Percentiles rank a stretch among this genome's conserved stretches.
These are phyloP conservation scores for Coelastrella sp. DNA, from an alignment of 139 green algal genomes.

Conservation along the genomic window DNA sequence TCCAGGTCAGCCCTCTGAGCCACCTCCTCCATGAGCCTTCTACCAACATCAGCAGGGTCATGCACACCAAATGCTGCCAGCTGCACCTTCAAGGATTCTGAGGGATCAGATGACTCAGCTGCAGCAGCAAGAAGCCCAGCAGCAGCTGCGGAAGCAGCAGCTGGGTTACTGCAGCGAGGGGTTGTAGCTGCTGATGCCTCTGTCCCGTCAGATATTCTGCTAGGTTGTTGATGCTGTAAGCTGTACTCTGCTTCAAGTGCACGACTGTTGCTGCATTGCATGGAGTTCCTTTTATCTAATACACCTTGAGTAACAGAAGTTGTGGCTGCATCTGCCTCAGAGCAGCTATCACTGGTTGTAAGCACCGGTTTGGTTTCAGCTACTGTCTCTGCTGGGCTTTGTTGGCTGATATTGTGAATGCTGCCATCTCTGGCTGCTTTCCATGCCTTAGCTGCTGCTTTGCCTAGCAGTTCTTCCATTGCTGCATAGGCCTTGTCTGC, in stretches of 20 bases:
- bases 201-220: background rate
- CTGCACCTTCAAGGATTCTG: conserved; percentile 34
- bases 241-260: too few relatives aligned
- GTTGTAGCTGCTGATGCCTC: background rate
- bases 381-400: background rate
- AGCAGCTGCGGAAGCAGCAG: background rate
- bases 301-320: background rate
- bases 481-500: conserved; percentile 33
- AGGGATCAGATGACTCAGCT: conserved; percentile 14
- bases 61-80: conserved; percentile 28
- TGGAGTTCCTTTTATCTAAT: too few relatives aligned
- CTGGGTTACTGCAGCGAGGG: background rate
- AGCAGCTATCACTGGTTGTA: background rate
- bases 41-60: conserved; percentile 26
- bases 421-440: conserved; percentile 32
- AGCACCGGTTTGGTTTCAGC: background rate
- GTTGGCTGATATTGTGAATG: background rate
- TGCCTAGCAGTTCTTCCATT: conserved; percentile 58
- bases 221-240: background rate
- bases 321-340: background rate
- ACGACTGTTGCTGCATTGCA: too few relatives aligned
- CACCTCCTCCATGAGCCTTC: conserved; percentile 25
- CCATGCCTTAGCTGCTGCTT: conserved; percentile 49
- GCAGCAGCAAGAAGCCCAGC: conserved; percentile 18
- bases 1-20: conserved; percentile 12